These are phyloP conservation scores for Senna tora DNA, from an alignment of 306 rosid genomes.

Conservation along the genomic window DNA sequence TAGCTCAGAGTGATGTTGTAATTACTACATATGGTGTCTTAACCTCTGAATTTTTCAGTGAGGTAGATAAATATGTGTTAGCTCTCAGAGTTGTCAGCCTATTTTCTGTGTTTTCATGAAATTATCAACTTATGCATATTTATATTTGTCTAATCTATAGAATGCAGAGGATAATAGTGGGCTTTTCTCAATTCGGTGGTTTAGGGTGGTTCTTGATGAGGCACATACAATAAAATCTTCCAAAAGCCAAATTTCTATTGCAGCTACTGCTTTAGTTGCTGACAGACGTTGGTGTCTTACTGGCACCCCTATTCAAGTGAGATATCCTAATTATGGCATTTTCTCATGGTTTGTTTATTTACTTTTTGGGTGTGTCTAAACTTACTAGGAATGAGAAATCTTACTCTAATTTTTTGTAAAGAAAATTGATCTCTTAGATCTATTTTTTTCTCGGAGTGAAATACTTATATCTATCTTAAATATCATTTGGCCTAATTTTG, in stretches of 20 bases:
- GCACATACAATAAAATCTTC: conserved; percentile 93
- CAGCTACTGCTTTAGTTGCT: conserved; percentile 79
- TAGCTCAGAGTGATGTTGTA: conserved; percentile 77
- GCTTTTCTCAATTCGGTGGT: conserved; percentile 87
- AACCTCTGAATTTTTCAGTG: conserved; percentile 83
- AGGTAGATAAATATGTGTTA: conserved; percentile 60
- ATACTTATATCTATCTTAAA: conserved; percentile 16
- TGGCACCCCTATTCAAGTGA: conserved; percentile 95
- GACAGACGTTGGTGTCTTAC: conserved; percentile 97
- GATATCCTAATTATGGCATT: conserved; percentile 7
- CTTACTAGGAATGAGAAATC: conserved; percentile 4
- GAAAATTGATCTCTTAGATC: conserved; percentile 4
- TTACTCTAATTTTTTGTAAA: conserved; percentile 18
- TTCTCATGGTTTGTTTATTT: conserved; percentile 22
- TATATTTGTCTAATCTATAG: conserved; percentile 47
- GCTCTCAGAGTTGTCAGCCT: conserved; percentile 17
- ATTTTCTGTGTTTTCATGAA: conserved; percentile 32
- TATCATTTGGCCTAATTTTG: conserved; percentile 25
- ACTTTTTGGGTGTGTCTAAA: conserved; percentile 26
- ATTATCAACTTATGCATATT: conserved; percentile 30
- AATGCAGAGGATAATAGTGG: conserved; percentile 74
- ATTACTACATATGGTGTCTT: conserved; percentile 88
- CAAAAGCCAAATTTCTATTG: conserved; percentile 86
- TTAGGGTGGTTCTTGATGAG: conserved; percentile 95
- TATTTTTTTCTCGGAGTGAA: conserved; percentile 18